Evolutionary conservation across 495 filamentous ascomycete species (phyloP).

Genomic region (Podospora appendiculata): DNA sequence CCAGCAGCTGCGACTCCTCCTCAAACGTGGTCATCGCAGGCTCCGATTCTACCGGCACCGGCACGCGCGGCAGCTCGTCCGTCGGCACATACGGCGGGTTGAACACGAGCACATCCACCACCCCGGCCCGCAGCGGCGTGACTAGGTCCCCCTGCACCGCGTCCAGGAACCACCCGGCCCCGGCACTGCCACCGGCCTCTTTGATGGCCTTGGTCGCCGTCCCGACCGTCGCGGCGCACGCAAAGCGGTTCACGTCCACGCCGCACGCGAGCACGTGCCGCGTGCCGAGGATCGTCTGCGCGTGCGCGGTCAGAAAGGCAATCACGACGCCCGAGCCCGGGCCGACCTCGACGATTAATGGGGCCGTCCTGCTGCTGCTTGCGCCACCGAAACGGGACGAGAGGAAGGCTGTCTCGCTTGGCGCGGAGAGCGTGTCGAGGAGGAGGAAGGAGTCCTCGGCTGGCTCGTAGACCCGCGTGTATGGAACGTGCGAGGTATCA

Average conservation of each 20-base stretch:
- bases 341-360: conserved; percentile 74
- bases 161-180: conserved; percentile 43
- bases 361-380: conserved; percentile 27
- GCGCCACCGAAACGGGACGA: conserved; percentile 45
- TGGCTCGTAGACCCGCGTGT: conserved; percentile 82
- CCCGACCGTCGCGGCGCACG: conserved; percentile 58
- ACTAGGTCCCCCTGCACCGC: conserved; percentile 60
- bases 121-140: conserved; percentile 42
- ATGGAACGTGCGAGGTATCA: conserved; percentile 80
- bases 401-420: conserved; percentile 65
- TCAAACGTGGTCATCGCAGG: conserved; percentile 39
- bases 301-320: conserved; percentile 74
- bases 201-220: conserved; percentile 50
- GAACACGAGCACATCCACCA: conserved; percentile 82
- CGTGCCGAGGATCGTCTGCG: conserved; percentile 63
- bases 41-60: not conserved
- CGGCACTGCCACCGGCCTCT: not conserved
- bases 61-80: conserved; percentile 49
- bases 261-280: conserved; percentile 61
- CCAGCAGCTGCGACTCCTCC: conserved; percentile 70
- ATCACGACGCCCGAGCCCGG: conserved; percentile 87
- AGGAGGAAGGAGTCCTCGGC: conserved; percentile 94
- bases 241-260: conserved; percentile 74
- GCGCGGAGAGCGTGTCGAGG: conserved; percentile 80
- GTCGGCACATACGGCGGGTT: conserved; percentile 97